Base-by-base conservation (phyloP, 2,329 filamentous ascomycete genomes). In the Trichoderma asperellum region DNA sequence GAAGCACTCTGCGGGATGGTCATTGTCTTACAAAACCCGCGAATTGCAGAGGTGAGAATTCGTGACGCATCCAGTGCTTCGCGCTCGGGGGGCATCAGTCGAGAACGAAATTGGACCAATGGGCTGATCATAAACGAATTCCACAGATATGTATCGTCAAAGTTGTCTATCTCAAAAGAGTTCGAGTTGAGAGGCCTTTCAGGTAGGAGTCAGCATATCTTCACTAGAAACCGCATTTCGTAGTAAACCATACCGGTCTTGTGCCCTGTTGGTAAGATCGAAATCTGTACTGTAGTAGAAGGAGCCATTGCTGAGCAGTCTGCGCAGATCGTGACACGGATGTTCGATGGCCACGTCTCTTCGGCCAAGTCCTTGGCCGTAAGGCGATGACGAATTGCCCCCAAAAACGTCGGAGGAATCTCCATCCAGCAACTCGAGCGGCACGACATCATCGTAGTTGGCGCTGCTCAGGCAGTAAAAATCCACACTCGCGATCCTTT, bases 261-360 rank as follows among this genome's bases (percentile, higher is more conserved):
- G 96, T 72, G 98, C 82, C 73, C 96, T 88, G 79, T 97, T 94
- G 4, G 96, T 99, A 60, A 99, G 84, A 78, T 99, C 95, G 79
- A 99, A 99, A 79, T 98, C 94, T n/a, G 93, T 93, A 77, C 94
- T 97, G 82, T 97, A 99, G 79, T 98, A 99, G 78, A 99, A 99
- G 35, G 92, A 97, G 32, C 95, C 94, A 78, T 96, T 94, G 77
- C 93, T 91, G 68, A 99, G 84, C 47, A 99, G 87, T 84, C 97
- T 98, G 80, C 95, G 94, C 70, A 99, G 81, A 57, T 96, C 92
- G 75, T 93, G 84, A 79, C 95, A 98, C 7, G 96, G 96, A 79
- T 97, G 94, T 76, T 97, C 94, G 35, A 92, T 80, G 32, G 89
- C 81, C 53, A 88, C 83, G 55, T 97, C 93, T 74, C 88, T 87